Evolutionary conservation across 1,284 basidiomycete genomes (phyloP).

Genomic region (Melampsora americana): DNA sequence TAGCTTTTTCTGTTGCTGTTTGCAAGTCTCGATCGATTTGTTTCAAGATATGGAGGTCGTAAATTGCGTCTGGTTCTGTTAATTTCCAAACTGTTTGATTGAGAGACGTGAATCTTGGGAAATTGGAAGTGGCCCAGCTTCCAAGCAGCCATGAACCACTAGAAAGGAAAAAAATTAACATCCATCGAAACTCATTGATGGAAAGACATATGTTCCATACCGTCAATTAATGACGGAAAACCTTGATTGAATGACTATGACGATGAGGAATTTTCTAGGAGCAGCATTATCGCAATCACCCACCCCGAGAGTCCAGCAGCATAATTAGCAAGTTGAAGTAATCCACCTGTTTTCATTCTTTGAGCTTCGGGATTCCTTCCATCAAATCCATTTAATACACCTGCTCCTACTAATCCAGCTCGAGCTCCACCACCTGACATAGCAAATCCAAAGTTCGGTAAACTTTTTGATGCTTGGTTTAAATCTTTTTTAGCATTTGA

Average conservation of each 20-base stretch:
- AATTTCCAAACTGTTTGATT: constrained; percentile 43
- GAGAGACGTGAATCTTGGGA: constrained; percentile 37
- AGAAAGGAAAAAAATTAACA: not conserved
- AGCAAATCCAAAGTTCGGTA: constrained; percentile 43
- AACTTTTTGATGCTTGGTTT: constrained; percentile 8
- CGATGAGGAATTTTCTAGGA: not conserved
- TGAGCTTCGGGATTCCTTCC: constrained; percentile 28
- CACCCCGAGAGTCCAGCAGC: constrained; percentile 41
- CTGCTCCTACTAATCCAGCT: constrained; percentile 39
- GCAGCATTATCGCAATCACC: not conserved
- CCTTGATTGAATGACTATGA: not conserved
- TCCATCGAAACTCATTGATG: not conserved
- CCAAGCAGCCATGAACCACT: constrained; percentile 43
- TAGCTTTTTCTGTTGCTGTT: constrained; percentile 37
- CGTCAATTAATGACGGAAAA: not conserved
- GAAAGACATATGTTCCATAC: not conserved
- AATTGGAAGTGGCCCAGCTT: constrained; percentile 43
- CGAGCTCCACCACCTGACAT: constrained; percentile 43
- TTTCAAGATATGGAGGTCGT: constrained; percentile 34
- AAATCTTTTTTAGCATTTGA: constrained; percentile 6
- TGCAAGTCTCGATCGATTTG: constrained; percentile 40
- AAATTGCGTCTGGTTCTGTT: constrained; percentile 40
- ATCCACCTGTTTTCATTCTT: constrained; percentile 36
- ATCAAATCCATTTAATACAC: constrained; percentile 42
- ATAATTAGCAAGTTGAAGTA: constrained; percentile 42